Conservation (phyloP, 2,329 filamentous ascomycete genomes). For the Emmonsiellopsis sp. region DNA sequence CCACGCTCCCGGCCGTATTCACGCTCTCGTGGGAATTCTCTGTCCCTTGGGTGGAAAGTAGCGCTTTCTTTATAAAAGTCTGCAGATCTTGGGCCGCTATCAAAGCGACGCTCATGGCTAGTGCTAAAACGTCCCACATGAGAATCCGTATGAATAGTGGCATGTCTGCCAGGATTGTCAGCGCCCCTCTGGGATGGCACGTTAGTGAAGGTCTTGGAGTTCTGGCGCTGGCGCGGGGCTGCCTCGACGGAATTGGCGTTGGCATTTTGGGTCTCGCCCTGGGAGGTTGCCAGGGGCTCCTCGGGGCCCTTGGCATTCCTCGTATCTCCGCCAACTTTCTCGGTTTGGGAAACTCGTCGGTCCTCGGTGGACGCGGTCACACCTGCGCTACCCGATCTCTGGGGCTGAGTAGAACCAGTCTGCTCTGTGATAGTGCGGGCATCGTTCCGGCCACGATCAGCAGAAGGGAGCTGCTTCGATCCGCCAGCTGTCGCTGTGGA, state of each 20-base stretch:
- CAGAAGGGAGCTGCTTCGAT: constrained; percentile 21
- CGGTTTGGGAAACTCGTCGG: constrained; percentile 15
- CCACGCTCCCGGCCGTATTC: constrained; percentile 28
- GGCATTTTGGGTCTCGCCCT: constrained; percentile 16
- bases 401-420: constrained; percentile 29
- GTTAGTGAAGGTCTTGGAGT: constrained; percentile 23
- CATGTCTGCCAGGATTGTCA: constrained; percentile 20
- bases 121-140: constrained; percentile 22
- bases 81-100: constrained; percentile 28
- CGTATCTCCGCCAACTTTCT: constrained; percentile 20
- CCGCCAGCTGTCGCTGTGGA: constrained; percentile 17
- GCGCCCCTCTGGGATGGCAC: constrained; percentile 15
- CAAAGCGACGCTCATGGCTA: constrained; percentile 27
- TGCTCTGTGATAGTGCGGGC: constrained; percentile 27
- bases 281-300: constrained; percentile 10
- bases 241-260: constrained; percentile 21
- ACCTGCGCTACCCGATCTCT: constrained; percentile 28
- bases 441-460: constrained; percentile 28
- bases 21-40: constrained; percentile 21
- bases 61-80: constrained; percentile 21
- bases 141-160: constrained; percentile 22
- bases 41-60: constrained; percentile 17
- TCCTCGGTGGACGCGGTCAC: constrained; percentile 19
- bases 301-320: constrained; percentile 22
- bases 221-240: constrained; percentile 22